A percentile compares a stretch with the other conserved stretches of the same genome.
Conservation (phyloP, 495 filamentous ascomycete species). For the Tuber microsphaerosporum region DNA sequence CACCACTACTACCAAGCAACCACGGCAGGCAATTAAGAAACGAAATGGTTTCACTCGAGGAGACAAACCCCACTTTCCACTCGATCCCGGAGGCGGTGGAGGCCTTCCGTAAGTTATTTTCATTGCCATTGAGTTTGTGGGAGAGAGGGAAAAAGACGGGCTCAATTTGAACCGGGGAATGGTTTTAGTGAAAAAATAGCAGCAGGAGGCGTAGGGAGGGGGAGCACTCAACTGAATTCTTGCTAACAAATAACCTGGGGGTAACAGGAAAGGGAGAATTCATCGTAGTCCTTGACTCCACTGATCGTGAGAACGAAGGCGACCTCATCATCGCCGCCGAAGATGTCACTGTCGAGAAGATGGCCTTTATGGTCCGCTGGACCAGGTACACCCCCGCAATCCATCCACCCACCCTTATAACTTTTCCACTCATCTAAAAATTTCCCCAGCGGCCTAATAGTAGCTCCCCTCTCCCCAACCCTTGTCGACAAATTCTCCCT, state of each 20-base stretch:
- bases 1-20: neutral
- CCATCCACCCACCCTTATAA: neutral
- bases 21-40: neutral
- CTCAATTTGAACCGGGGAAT: slow-evolving; percentile 4
- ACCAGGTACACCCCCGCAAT: slow-evolving; percentile 48
- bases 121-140: slow-evolving; percentile 13
- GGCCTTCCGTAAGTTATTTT: slow-evolving; percentile 64
- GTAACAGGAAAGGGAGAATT: slow-evolving; percentile 76
- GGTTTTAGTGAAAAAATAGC: neutral
- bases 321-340: slow-evolving; percentile 93
- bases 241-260: neutral
- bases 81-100: slow-evolving; percentile 75
- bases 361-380: slow-evolving; percentile 90
- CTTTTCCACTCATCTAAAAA: slow-evolving; percentile 6
- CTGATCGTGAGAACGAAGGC: slow-evolving; percentile 90
- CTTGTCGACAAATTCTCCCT: slow-evolving; percentile 62
- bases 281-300: slow-evolving; percentile 87
- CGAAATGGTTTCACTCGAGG: slow-evolving; percentile 32
- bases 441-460: slow-evolving; percentile 68
- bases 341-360: slow-evolving; percentile 75
- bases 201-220: neutral
- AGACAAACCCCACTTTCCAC: slow-evolving; percentile 56
- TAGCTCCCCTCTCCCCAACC: slow-evolving; percentile 67
- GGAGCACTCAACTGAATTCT: slow-evolving; percentile 13
- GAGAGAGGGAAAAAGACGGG: neutral